Conservation (phyloP, 2,329 filamentous ascomycete genomes). For the Aureobasidium sp. region DNA sequence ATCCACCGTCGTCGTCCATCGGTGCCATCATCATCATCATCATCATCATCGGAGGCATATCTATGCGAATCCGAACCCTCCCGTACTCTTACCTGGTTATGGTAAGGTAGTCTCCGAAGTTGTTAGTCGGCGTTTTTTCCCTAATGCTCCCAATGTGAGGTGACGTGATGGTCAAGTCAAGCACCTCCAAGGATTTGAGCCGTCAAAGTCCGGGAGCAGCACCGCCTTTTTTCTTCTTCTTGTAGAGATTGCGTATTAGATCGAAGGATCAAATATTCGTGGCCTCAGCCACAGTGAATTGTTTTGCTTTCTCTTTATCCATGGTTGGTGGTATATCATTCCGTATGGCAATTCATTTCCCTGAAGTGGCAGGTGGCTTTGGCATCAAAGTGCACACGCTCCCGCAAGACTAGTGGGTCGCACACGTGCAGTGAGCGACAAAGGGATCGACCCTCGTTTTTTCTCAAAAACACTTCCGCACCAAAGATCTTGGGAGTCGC, state of each 20-base stretch:
- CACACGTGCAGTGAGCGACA: constrained; percentile 4
- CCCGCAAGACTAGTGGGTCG: neutral
- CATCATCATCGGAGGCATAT: neutral
- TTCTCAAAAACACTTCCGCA: neutral
- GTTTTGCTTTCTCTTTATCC: neutral
- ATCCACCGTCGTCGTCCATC: neutral
- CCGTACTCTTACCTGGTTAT: neutral
- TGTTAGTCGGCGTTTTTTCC: neutral
- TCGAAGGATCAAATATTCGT: neutral
- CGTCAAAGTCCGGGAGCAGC: neutral
- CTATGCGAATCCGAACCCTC: neutral
- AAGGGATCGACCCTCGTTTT: neutral
- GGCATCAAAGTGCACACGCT: constrained; percentile 3
- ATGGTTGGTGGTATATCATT: neutral
- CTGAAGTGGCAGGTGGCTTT: constrained; percentile 8
- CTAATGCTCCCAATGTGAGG: neutral
- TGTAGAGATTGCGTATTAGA: neutral
- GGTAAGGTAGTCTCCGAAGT: neutral
- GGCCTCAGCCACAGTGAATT: neutral
- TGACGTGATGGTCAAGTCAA: neutral
- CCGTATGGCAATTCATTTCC: constrained; percentile 5
- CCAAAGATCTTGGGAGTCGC: constrained; percentile 6
- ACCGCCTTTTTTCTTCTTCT: neutral
- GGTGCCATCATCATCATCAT: neutral
- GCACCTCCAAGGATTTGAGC: neutral